Percentiles rank a stretch among this genome's conserved stretches.
These are phyloP conservation scores for Cercospora sojina DNA, from an alignment of 2,329 filamentous ascomycete species.

Conservation along the genomic window DNA sequence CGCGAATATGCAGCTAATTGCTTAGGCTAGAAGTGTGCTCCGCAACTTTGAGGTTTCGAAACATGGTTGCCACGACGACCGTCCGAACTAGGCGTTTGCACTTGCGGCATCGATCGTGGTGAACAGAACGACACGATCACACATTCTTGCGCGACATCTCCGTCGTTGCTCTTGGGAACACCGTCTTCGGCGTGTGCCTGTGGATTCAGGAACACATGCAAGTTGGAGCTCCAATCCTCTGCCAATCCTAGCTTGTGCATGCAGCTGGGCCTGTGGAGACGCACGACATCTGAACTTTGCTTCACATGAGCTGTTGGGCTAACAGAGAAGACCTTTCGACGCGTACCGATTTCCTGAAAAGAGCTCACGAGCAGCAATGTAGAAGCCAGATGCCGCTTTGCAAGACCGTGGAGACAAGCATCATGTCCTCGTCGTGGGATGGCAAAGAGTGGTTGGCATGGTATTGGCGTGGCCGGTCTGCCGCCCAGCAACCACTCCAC, in stretches of 20 bases:
- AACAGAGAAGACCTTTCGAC: not conserved
- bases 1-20: slow-evolving; percentile 23
- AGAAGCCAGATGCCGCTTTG: not conserved
- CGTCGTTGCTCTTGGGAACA: not conserved
- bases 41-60: slow-evolving; percentile 6
- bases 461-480: not conserved
- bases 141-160: not conserved
- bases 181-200: not conserved
- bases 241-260: not conserved
- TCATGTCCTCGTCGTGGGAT: not conserved
- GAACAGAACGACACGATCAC: not conserved
- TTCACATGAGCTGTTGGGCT: not conserved
- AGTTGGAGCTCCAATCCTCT: not conserved
- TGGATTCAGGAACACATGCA: not conserved
- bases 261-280: not conserved
- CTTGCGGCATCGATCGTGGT: not conserved
- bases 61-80: slow-evolving; percentile 2
- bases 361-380: not conserved
- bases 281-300: not conserved
- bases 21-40: slow-evolving; percentile 9
- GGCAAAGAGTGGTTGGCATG: not conserved
- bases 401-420: not conserved
- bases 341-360: not conserved
- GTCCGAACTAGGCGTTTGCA: not conserved
- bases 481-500: not conserved